Percentiles rank a stretch among this genome's conserved stretches.
These are phyloP conservation scores for Silene latifolia DNA, from an alignment of 148 eudicot species.

Conservation along the genomic window DNA sequence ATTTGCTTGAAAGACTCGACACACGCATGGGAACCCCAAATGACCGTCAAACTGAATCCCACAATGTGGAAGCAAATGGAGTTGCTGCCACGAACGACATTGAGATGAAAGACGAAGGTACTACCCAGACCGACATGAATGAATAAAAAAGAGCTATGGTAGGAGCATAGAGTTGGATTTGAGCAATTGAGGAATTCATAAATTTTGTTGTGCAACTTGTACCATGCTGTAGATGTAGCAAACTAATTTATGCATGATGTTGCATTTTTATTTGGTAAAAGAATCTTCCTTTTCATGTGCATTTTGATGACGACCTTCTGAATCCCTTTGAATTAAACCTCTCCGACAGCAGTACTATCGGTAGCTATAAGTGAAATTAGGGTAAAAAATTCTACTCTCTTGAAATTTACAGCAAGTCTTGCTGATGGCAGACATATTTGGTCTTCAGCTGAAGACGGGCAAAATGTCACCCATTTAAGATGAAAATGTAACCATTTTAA, in stretches of 20 bases:
- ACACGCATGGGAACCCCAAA: slow-evolving; percentile 28
- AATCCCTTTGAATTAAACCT: too few species aligned
- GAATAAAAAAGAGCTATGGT: slow-evolving; percentile 24
- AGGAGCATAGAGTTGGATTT: slow-evolving; percentile 14
- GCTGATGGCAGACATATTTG: too few species aligned
- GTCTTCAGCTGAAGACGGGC: too few species aligned
- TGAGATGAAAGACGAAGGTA: slow-evolving; percentile 26
- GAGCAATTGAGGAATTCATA: neutral
- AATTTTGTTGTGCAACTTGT: slow-evolving; percentile 11
- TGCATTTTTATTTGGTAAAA: neutral
- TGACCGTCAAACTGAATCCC: slow-evolving; percentile 15
- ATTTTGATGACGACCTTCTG: too few species aligned
- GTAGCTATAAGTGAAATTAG: too few species aligned
- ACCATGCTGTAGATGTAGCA: neutral
- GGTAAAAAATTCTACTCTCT: too few species aligned
- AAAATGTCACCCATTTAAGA: too few species aligned
- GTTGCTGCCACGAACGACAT: slow-evolving; percentile 15
- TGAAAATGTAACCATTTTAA: too few species aligned
- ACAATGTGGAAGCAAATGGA: slow-evolving; percentile 15
- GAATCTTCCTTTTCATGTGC: too few species aligned
- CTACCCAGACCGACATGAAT: slow-evolving; percentile 17
- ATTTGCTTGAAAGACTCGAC: slow-evolving; percentile 74
- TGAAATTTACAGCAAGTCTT: too few species aligned
- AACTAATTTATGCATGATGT: neutral
- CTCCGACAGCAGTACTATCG: too few species aligned